Base-by-base conservation (phyloP, 148 eudicot genomes). In the Selenicereus undatus region DNA sequence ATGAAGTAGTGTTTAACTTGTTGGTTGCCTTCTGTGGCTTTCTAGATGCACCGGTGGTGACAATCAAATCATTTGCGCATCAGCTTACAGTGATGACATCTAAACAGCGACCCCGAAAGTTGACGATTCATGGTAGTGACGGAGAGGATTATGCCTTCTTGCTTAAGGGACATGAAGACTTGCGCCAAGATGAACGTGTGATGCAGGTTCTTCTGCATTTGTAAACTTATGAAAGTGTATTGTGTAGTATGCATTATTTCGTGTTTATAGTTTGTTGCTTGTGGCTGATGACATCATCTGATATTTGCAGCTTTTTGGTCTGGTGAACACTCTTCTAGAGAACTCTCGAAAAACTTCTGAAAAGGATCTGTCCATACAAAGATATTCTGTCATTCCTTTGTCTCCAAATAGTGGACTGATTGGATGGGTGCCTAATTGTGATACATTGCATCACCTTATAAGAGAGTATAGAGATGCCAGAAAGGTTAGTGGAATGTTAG, bases 151-250 rank as follows among this genome's bases (percentile, higher is more conserved):
- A 92, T 88, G 93, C 99, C 50, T 97, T 97, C 86, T 89, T 97
- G 84, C 89, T 97, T 62, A 97, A 97, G 89, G 99, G 99, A 50
- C 98, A 97, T 83, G 99, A 97, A 88, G 99, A 97, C 83, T 82
- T 97, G 58, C 98, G 99, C 83, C 99, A 97, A 87, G 99, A 97
- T 88, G 99, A 97, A 87, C 98, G 99, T 69, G 99, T 94, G 81
- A 97, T 97, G 99, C 99, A 97, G 97, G 99, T 97, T 76, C 29
- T 45, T 79, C 39, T 65, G 70, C 78, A 70, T 73, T 18, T 65
- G 35, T 66, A 20, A 20, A 14, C 21, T 71, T 24, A 64, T 24
- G 13, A 22, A 7, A 64, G 69, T 58, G 50, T 81, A 43, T 50
- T 78, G 36, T 43, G 18, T 69, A 24, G 17, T 26, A 26, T 43